Evolutionary conservation across 176 grass and related monocot genomes (phyloP).

Genomic region (Eleusine indica): DNA sequence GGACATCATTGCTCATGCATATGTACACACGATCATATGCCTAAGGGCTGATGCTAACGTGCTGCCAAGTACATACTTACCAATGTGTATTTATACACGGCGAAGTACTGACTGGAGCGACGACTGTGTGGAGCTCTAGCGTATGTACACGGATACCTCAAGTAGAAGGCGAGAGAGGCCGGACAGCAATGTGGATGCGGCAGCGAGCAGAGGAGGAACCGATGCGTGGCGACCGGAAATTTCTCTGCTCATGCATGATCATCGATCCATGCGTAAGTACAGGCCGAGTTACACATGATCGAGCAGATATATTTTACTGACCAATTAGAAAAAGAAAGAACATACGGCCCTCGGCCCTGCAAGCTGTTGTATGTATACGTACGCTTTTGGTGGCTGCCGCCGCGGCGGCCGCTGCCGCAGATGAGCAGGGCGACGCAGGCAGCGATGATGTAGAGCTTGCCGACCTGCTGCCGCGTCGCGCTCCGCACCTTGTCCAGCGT

Average conservation of each 20-base stretch:
- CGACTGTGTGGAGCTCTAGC: too few relatives aligned
- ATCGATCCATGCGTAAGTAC: not conserved
- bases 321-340: too few relatives aligned
- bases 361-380: not conserved
- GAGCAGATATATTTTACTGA: too few relatives aligned
- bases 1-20: too few relatives aligned
- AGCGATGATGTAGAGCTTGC: slow-evolving; percentile 45
- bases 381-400: not conserved
- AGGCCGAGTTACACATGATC: not conserved
- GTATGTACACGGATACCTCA: not conserved
- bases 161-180: not conserved
- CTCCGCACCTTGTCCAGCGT: slow-evolving; percentile 33
- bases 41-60: too few relatives aligned
- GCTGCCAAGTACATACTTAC: too few relatives aligned
- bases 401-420: not conserved
- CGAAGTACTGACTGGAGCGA: too few relatives aligned
- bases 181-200: not conserved
- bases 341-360: too few relatives aligned
- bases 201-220: not conserved
- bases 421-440: slow-evolving; percentile 49
- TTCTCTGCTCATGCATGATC: not conserved
- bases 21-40: too few relatives aligned
- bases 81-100: too few relatives aligned
- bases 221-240: not conserved
- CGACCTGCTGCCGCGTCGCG: slow-evolving; percentile 43